Base-by-base conservation (phyloP, 177 flowering plant species). In the Vitis hybrid region DNA sequence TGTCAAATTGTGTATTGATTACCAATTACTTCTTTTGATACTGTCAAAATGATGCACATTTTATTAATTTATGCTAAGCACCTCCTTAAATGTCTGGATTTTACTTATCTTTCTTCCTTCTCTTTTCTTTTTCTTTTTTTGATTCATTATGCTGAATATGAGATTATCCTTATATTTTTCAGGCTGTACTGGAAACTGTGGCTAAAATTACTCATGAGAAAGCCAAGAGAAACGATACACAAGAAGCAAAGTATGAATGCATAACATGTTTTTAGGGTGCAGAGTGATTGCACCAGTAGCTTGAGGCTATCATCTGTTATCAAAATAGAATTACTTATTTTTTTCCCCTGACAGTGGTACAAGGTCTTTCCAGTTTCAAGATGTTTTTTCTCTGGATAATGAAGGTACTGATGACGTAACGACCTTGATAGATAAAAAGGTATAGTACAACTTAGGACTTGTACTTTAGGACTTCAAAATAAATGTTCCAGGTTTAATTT, bases 131-230 rank as follows among this genome's bases (percentile, higher is more conserved):
- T 74, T 10, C 59, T 55, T 66, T 11, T 19, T 65, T 31, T 39
- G 0, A 48, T 75, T 55, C 3, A 51, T 10, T 18, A 22, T 68
- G 34, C 56, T 64, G 53, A 67, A 51, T 16, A 59, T 67, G 39
- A 34, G 29, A 1, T 67, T 39, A 16, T 71, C 2, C n/a, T 53
- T 62, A 22, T 76, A 50, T 60, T 69, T 78, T 54, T 18, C 86
- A 94, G 99, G 99, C 90, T 66, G 91, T 77, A 57, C 74, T 93
- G 87, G 99, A 94, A 84, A 92, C 97, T 70, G 98, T 94, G 19
- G 98, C 90, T 65, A 91, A 86, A 84, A 72, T 92, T 61, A 86
- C 90, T 68, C 97, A 93, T 78, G 95, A 92, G 61, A 91, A 88
- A 81, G 57, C 67, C 54, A 94, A 87, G 82, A 92, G 74, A 81